Evolutionary conservation across 192 early-diverging fungal species (phyloP).

Genomic region (Borealophlyctis nickersoniae): DNA sequence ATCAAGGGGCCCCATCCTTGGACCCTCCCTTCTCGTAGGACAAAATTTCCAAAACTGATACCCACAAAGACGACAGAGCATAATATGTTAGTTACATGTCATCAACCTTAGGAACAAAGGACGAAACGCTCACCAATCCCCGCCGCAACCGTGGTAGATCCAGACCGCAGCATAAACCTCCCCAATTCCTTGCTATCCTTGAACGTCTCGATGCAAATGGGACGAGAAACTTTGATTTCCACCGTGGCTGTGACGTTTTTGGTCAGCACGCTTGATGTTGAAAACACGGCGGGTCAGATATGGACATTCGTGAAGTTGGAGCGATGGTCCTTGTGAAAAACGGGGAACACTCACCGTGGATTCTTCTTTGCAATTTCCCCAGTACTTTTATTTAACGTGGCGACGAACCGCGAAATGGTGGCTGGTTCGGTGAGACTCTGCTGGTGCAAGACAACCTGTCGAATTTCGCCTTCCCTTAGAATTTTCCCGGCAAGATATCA

Average conservation of each 20-base stretch:
- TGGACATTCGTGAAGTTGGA: too few species aligned
- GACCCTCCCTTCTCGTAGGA: conserved; percentile 20
- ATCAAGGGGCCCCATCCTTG: background rate
- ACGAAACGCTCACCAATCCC: conserved; percentile 47
- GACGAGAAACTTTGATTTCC: conserved; percentile 67
- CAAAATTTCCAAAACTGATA: conserved; percentile 16
- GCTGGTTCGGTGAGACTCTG: conserved; percentile 81
- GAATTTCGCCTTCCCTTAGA: background rate
- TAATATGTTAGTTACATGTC: background rate
- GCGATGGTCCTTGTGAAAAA: too few species aligned
- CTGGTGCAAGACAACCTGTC: conserved; percentile 79
- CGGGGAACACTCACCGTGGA: too few species aligned
- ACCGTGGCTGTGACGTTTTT: conserved; percentile 75
- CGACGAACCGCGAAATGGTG: conserved; percentile 68
- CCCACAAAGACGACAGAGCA: background rate
- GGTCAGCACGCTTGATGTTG: conserved; percentile 35
- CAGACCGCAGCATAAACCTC: conserved; percentile 80
- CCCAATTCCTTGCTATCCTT: conserved; percentile 86
- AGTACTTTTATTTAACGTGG: conserved; percentile 74
- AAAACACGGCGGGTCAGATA: too few species aligned
- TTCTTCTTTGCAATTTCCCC: conserved; percentile 83
- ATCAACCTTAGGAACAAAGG: conserved; percentile 5
- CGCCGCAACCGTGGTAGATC: conserved; percentile 83
- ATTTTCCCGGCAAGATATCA: too few species aligned
- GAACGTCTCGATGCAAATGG: conserved; percentile 83